Conservation (phyloP, 2,329 filamentous ascomycete genomes). For the Epichloe aotearoae region DNA sequence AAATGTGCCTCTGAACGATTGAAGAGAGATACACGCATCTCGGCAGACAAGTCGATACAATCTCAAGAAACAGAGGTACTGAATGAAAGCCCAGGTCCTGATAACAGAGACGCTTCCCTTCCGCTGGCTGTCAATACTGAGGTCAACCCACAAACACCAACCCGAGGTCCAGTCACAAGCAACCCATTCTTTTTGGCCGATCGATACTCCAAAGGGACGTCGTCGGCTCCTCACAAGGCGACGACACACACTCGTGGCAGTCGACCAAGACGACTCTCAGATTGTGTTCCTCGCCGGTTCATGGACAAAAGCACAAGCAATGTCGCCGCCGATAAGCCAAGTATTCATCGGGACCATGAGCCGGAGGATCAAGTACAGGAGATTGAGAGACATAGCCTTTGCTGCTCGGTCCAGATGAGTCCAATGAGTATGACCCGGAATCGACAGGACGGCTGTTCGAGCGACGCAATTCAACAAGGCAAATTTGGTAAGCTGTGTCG, state of each 20-base stretch:
- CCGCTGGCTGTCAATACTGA: no score
- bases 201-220: conserved; percentile 10
- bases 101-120: no score
- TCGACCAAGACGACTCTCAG: conserved; percentile 13
- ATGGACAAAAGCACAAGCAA: conserved; percentile 5
- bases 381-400: conserved; percentile 18
- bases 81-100: neutral
- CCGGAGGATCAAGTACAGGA: neutral
- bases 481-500: conserved; percentile 19
- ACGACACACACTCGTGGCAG: conserved; percentile 9
- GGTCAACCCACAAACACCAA: conserved; percentile 1
- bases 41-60: neutral
- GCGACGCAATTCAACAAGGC: conserved; percentile 7
- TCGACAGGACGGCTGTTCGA: conserved; percentile 5
- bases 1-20: conserved; percentile 29
- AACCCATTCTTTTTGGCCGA: conserved; percentile 23
- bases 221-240: conserved; percentile 12
- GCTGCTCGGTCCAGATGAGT: conserved; percentile 12
- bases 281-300: conserved; percentile 17
- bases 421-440: neutral
- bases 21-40: neutral
- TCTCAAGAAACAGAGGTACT: neutral
- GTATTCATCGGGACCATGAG: conserved; percentile 14
- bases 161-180: conserved; percentile 11
- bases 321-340: conserved; percentile 10